phyloP scores from a whole-genome alignment of 169 alveolate genomes.

The Theileria orientalis region DNA sequence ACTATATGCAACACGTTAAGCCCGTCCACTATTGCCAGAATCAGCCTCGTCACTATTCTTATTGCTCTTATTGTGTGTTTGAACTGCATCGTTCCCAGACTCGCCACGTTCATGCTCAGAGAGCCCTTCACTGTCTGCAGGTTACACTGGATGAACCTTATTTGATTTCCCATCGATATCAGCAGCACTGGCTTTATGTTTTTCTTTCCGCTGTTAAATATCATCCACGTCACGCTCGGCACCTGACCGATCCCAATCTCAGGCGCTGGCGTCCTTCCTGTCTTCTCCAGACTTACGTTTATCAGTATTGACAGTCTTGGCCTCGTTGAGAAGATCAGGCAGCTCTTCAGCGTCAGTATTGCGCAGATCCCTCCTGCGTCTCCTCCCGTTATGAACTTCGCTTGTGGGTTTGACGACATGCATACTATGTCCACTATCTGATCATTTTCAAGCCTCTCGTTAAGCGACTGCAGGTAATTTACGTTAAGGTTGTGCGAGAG shows the following conservation, averaged over 20 bases:
- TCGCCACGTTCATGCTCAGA: slow-evolving; percentile 26
- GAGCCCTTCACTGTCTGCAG: slow-evolving; percentile 20
- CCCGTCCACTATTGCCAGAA: slow-evolving; percentile 41
- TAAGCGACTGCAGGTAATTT: slow-evolving; percentile 14
- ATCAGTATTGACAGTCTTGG: slow-evolving; percentile 51
- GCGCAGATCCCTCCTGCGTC: slow-evolving; percentile 48
- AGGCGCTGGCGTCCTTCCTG: background rate
- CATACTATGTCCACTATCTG: slow-evolving; percentile 54
- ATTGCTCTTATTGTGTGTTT: slow-evolving; percentile 23
- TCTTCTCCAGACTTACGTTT: slow-evolving; percentile 31
- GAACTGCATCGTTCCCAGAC: slow-evolving; percentile 35
- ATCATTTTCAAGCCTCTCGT: slow-evolving; percentile 29
- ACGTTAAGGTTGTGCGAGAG: slow-evolving; percentile 50
- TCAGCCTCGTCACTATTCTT: slow-evolving; percentile 39
- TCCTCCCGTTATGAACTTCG: slow-evolving; percentile 46
- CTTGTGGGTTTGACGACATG: slow-evolving; percentile 56
- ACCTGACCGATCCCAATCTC: background rate
- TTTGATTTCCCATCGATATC: slow-evolving; percentile 34
- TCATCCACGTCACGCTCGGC: slow-evolving; percentile 64
- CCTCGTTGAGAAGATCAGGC: slow-evolving; percentile 47
- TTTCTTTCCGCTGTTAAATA: slow-evolving; percentile 47
- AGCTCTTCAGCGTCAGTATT: slow-evolving; percentile 40
- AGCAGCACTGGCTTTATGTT: slow-evolving; percentile 52
- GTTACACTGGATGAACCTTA: slow-evolving; percentile 52
- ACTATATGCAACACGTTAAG: slow-evolving; percentile 33